These are phyloP conservation scores for Coprinellus micaceus DNA, from an alignment of 768 basidiomycete species.

Conservation along the genomic window DNA sequence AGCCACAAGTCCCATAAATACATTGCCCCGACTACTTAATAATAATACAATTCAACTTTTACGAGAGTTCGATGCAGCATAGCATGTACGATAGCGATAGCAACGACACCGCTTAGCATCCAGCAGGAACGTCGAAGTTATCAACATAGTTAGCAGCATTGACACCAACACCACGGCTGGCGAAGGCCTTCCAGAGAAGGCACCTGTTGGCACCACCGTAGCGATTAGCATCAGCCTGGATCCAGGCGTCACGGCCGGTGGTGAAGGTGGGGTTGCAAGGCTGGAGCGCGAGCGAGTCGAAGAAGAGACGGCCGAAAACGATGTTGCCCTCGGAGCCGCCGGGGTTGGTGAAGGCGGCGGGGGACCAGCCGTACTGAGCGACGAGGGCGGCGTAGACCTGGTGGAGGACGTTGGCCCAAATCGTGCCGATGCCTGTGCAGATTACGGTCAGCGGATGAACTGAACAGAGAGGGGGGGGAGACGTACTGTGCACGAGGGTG, in stretches of 20 bases:
- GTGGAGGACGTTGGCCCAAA: slow-evolving; percentile 47
- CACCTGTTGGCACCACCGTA: slow-evolving; percentile 44
- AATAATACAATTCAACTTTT: too few species aligned
- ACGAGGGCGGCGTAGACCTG: slow-evolving; percentile 42
- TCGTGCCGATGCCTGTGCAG: slow-evolving; percentile 49
- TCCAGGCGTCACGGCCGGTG: slow-evolving; percentile 46
- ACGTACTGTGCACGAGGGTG: slow-evolving; percentile 45
- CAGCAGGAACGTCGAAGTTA: slow-evolving; percentile 26
- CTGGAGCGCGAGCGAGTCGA: slow-evolving; percentile 47
- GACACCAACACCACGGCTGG: slow-evolving; percentile 47
- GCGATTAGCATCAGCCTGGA: slow-evolving; percentile 49
- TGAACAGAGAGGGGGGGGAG: not conserved
- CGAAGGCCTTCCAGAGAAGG: slow-evolving; percentile 43
- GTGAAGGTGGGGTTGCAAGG: slow-evolving; percentile 49
- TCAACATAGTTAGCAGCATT: slow-evolving; percentile 26
- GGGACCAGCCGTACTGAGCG: slow-evolving; percentile 31
- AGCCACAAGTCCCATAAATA: too few species aligned
- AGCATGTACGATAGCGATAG: too few species aligned
- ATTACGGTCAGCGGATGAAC: not conserved
- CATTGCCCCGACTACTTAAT: too few species aligned
- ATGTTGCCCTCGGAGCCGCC: slow-evolving; percentile 43
- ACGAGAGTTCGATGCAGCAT: too few species aligned
- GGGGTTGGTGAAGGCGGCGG: slow-evolving; percentile 37
- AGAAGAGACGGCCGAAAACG: slow-evolving; percentile 48
- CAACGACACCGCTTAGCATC: slow-evolving; percentile 24